Conservation (phyloP, 2,329 filamentous ascomycete species). For the Shiraia sp. region DNA sequence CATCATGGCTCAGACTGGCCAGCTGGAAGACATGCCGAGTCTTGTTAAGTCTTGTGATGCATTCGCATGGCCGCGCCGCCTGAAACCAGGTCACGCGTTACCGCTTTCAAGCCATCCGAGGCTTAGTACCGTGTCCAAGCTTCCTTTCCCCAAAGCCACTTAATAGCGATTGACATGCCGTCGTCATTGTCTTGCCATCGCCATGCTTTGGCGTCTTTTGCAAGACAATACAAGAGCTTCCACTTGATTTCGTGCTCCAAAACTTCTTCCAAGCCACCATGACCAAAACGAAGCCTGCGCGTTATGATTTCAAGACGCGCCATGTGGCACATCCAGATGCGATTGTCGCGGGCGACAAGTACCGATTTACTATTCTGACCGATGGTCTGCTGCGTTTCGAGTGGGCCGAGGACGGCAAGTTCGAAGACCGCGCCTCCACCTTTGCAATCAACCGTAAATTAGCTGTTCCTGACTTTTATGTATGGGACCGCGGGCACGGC, state of each 20-base stretch:
- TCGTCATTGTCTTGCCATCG: slow-evolving; percentile 17
- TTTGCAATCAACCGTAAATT: slow-evolving; percentile 62
- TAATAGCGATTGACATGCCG: slow-evolving; percentile 24
- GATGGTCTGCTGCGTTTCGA: slow-evolving; percentile 64
- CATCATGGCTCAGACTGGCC: slow-evolving; percentile 7
- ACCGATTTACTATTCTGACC: slow-evolving; percentile 63
- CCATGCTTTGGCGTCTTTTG: slow-evolving; percentile 17
- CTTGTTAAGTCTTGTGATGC: slow-evolving; percentile 22
- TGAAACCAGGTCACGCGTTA: slow-evolving; percentile 34
- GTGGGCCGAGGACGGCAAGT: slow-evolving; percentile 62
- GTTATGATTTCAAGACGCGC: slow-evolving; percentile 50
- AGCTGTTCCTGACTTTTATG: slow-evolving; percentile 53
- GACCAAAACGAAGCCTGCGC: slow-evolving; percentile 31
- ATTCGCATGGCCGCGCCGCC: slow-evolving; percentile 9
- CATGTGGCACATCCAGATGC: slow-evolving; percentile 52
- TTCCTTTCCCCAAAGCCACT: slow-evolving; percentile 24
- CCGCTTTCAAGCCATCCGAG: slow-evolving; percentile 21
- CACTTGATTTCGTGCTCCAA: slow-evolving; percentile 10
- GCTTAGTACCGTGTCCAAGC: slow-evolving; percentile 22
- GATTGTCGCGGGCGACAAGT: slow-evolving; percentile 54
- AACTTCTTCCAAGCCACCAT: slow-evolving; percentile 18
- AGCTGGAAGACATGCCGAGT: slow-evolving; percentile 18
- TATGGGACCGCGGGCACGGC: slow-evolving; percentile 50
- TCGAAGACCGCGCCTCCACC: slow-evolving; percentile 65
- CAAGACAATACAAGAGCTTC: slow-evolving; percentile 10